phyloP scores from a whole-genome alignment of 371 early-diverging fungal species.

The Apophysomyces sp. region DNA sequence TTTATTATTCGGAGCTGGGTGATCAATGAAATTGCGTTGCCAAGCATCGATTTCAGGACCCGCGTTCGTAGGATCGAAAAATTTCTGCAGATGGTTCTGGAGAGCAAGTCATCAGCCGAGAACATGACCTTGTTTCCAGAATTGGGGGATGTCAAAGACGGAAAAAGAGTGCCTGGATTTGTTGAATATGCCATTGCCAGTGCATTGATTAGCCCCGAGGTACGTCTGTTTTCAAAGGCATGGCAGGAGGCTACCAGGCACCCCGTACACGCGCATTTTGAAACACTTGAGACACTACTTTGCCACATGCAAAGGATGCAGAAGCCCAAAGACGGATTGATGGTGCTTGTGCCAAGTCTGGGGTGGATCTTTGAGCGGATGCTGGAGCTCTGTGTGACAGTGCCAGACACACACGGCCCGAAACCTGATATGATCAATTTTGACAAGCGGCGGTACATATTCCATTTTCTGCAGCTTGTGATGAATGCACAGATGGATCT shows the following conservation, averaged over 20 bases:
- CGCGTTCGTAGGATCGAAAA: slow-evolving; percentile 63
- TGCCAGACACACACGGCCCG: slow-evolving; percentile 45
- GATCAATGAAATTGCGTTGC: slow-evolving; percentile 59
- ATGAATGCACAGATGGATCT: slow-evolving; percentile 38
- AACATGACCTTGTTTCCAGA: slow-evolving; percentile 36
- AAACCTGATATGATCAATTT: slow-evolving; percentile 59
- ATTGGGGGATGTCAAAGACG: slow-evolving; percentile 18
- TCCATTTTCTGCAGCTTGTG: slow-evolving; percentile 61
- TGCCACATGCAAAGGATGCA: not conserved
- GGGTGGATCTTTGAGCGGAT: slow-evolving; percentile 60
- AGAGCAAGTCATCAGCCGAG: slow-evolving; percentile 50
- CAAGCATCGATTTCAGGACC: slow-evolving; percentile 44
- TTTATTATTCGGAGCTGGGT: slow-evolving; percentile 76
- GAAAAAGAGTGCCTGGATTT: slow-evolving; percentile 66
- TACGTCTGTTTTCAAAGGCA: slow-evolving; percentile 63
- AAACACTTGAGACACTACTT: slow-evolving; percentile 55
- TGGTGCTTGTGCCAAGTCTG: slow-evolving; percentile 43
- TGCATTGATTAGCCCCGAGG: slow-evolving; percentile 79
- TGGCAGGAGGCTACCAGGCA: slow-evolving; percentile 66
- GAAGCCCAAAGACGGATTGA: not conserved
- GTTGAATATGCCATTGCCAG: slow-evolving; percentile 76
- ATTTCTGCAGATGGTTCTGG: slow-evolving; percentile 58
- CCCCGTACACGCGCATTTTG: slow-evolving; percentile 50
- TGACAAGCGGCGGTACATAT: slow-evolving; percentile 70
- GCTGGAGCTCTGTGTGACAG: slow-evolving; percentile 42